These are phyloP conservation scores for Nemania abortiva DNA, from an alignment of 2,329 filamentous ascomycete species.

Conservation along the genomic window DNA sequence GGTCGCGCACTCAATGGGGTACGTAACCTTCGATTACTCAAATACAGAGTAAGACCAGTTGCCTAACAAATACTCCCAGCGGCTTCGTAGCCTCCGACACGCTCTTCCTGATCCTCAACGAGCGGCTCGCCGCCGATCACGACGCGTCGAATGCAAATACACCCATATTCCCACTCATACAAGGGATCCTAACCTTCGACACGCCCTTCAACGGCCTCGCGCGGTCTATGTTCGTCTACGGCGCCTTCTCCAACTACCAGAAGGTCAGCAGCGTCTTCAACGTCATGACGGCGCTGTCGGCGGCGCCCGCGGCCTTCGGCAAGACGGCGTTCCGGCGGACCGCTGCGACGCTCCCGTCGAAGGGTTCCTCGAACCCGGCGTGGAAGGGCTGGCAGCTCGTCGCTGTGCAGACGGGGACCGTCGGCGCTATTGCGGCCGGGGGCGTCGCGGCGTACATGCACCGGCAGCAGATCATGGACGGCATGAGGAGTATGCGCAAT, in stretches of 20 bases:
- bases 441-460: conserved; percentile 86
- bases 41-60: background rate
- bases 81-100: conserved; percentile 88
- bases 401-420: conserved; percentile 84
- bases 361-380: conserved; percentile 51
- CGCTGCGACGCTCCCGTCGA: conserved; percentile 41
- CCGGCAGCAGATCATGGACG: conserved; percentile 72
- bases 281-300: conserved; percentile 66
- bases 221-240: conserved; percentile 70
- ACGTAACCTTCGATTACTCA: conserved; percentile 38
- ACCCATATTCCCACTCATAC: conserved; percentile 82
- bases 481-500: conserved; percentile 60
- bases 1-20: conserved; percentile 86
- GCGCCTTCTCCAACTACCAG: conserved; percentile 70
- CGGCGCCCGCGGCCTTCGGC: conserved; percentile 60
- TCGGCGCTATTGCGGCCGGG: conserved; percentile 83
- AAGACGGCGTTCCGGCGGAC: conserved; percentile 53
- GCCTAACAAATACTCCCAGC: conserved; percentile 47
- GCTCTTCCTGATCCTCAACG: conserved; percentile 77
- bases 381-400: conserved; percentile 71
- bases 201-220: conserved; percentile 81
- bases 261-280: conserved; percentile 69
- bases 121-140: conserved; percentile 62
- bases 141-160: conserved; percentile 43
- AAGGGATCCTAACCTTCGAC: conserved; percentile 85